Evolutionary conservation across 768 basidiomycete genomes (phyloP).

Genomic region (Auricularia auricula-judae): DNA sequence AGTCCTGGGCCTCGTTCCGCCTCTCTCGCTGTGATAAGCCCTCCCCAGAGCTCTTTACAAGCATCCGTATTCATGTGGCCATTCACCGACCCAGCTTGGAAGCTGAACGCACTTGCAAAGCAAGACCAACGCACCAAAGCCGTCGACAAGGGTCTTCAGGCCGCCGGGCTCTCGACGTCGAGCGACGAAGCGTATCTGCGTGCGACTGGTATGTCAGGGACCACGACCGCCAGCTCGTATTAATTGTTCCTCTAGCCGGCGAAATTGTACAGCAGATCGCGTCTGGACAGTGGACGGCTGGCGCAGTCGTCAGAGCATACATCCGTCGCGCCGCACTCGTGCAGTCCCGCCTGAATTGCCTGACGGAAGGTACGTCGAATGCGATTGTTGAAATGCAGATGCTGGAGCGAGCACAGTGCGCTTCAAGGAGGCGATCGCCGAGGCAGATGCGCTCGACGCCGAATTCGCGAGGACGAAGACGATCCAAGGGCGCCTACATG

Average conservation of each 20-base stretch:
- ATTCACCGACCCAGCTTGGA: slow-evolving; percentile 1
- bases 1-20: too few relatives aligned
- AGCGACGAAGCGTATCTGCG: background rate
- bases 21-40: too few relatives aligned
- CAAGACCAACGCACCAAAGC: background rate
- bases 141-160: background rate
- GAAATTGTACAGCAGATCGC: slow-evolving; percentile 15
- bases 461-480: slow-evolving; percentile 47
- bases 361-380: slow-evolving; percentile 57
- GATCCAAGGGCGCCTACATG: slow-evolving; percentile 63
- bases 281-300: slow-evolving; percentile 17
- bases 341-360: slow-evolving; percentile 58
- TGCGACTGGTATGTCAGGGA: background rate
- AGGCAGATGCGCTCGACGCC: slow-evolving; percentile 53
- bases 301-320: slow-evolving; percentile 33
- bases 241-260: background rate
- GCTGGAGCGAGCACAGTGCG: slow-evolving; percentile 39
- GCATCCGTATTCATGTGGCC: background rate
- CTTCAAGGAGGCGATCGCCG: slow-evolving; percentile 52
- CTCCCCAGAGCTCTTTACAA: too few relatives aligned
- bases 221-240: background rate
- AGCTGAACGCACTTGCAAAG: background rate
- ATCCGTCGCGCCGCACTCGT: slow-evolving; percentile 39
- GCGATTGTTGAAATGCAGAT: background rate
- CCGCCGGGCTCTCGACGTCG: background rate